Evolutionary conservation across 2,329 filamentous ascomycete genomes (phyloP).

Genomic region (Tolypocladium ovalisporum): DNA sequence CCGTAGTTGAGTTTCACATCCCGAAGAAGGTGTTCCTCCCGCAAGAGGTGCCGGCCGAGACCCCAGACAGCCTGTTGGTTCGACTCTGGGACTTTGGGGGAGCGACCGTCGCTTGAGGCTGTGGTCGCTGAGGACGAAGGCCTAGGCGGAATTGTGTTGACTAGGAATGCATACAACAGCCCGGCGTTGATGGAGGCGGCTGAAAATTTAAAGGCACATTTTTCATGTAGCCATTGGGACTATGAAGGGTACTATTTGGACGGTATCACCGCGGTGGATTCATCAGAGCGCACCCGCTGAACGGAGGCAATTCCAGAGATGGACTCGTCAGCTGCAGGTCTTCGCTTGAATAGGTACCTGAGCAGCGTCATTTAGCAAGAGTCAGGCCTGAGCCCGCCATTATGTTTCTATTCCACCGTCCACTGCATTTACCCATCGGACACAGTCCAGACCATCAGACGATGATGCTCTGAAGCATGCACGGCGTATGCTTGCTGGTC

Average conservation of each 20-base stretch:
- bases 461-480: too few relatives aligned
- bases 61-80: slow-evolving; percentile 44
- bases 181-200: not conserved
- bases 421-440: too few relatives aligned
- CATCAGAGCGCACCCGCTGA: not conserved
- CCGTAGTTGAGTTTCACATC: slow-evolving; percentile 89
- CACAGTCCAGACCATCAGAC: too few relatives aligned
- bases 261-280: not conserved
- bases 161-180: not conserved
- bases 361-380: too few relatives aligned
- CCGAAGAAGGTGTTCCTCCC: slow-evolving; percentile 68
- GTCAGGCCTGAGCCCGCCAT: too few relatives aligned
- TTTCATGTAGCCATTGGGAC: not conserved
- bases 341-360: too few relatives aligned
- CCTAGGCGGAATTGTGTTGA: too few relatives aligned
- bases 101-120: not conserved
- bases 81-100: slow-evolving; percentile 49
- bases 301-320: too few relatives aligned
- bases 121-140: not conserved
- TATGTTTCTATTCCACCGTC: too few relatives aligned
- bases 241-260: too few relatives aligned
- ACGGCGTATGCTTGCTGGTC: too few relatives aligned
- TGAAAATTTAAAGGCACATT: not conserved
- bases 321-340: too few relatives aligned
- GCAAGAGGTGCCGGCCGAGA: slow-evolving; percentile 33